Evolutionary conservation across 2,329 filamentous ascomycete genomes (phyloP), one percentile per base, ranked within the genome.

Genomic region (Fusarium devonianum): DNA sequence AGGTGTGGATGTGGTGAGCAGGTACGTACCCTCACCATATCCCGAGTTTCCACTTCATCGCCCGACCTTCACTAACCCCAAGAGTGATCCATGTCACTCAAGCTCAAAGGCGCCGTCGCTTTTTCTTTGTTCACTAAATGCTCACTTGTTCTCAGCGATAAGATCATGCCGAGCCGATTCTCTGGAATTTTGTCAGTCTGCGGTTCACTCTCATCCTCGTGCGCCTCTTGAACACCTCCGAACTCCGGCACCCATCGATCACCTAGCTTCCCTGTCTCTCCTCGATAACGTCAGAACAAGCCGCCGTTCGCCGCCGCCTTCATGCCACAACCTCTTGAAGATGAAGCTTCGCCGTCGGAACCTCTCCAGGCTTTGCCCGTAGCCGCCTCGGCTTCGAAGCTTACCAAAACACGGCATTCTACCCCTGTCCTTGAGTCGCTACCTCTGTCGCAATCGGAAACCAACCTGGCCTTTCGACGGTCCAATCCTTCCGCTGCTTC

Each of bases 311-410:
- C 57, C 61, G 58, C 63, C 70, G 71, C 67, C 73, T 83, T 79
- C 76, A 90, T 90, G 87, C 85, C 85, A 81, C 80, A 84, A 73
- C 76, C 81, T 69, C 77, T 82, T 70, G 77, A 87, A 84, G 84
- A 78, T 76, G 76, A 80, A 67, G 47, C 38, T 37, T 75, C 82
- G 69, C 79, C 83, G 65, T 78, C 83, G 74, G 82, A 87, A 73
- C 84, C 86, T 70, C 82, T 88, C 73, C 84, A 86, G 71, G 82
- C 86, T 66, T 81, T 88, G 71, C 86, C 88, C 66, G 76, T 84
- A 67, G 85, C 86, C 60, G 80, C 84, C 62, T 82, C 86, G 54
- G 69, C 77, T 57, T 64, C 81, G 68, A 84, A 77, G 64, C 66
- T 85, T 49, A 80, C 84, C 57, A 89, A 86, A 74, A 76, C 78